These are phyloP conservation scores for Penicillium freii DNA, from an alignment of 2,329 filamentous ascomycete genomes.

Conservation along the genomic window DNA sequence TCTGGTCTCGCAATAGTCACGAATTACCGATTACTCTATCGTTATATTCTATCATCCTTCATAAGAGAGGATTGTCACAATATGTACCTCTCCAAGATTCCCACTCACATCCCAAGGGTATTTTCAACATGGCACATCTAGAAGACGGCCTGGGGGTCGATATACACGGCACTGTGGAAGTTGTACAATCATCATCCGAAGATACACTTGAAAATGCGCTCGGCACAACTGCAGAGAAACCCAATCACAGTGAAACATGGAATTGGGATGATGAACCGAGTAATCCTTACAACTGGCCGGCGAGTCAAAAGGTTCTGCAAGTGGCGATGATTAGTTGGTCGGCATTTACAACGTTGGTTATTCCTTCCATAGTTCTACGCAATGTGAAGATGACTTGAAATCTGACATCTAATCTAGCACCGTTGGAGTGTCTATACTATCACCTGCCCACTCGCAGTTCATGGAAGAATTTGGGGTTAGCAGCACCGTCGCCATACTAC, in stretches of 20 bases:
- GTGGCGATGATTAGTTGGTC: conserved; percentile 15
- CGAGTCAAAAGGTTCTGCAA: conserved; percentile 10
- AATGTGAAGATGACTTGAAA: not conserved
- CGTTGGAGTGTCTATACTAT: conserved; percentile 17
- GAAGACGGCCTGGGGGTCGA: not conserved
- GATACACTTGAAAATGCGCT: not conserved
- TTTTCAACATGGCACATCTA: not conserved
- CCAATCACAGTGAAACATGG: not conserved
- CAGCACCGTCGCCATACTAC: conserved; percentile 17
- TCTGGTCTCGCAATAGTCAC: no score
- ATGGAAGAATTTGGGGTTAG: conserved; percentile 18
- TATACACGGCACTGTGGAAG: not conserved
- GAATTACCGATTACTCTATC: not conserved
- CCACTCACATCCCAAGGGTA: not conserved
- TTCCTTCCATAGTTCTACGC: not conserved
- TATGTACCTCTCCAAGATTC: not conserved
- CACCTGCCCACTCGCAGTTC: conserved; percentile 12
- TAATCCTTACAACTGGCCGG: conserved; percentile 22
- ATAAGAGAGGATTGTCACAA: not conserved
- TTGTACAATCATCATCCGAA: not conserved
- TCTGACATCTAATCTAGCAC: conserved; percentile 8
- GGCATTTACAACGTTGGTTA: conserved; percentile 17
- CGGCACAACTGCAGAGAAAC: not conserved
- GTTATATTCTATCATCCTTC: no score
- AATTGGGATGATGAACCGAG: conserved; percentile 5